Base-by-base conservation (phyloP, 768 basidiomycete species). In the Kwoniella sp. region DNA sequence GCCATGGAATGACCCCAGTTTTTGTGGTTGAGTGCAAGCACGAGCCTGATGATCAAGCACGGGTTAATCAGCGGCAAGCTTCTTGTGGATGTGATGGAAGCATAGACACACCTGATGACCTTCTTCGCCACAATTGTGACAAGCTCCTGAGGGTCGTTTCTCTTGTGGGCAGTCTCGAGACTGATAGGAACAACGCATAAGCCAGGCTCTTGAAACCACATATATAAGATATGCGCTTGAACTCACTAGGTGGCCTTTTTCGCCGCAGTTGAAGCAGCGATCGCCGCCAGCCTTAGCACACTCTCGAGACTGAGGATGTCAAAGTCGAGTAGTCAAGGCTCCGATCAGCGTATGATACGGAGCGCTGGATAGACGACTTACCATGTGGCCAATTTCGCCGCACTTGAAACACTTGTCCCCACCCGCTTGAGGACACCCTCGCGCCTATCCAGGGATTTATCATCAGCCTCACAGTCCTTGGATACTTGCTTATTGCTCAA, bases 171-270 rank as follows among this genome's bases (percentile, higher is more conserved):
- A 46, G 22, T 72, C 51, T 10, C 55, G 25, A 21, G 59, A 54
- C 59, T 60, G 46, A n/a, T n/a, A n/a, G n/a, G n/a, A n/a, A n/a
- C n/a, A n/a, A n/a, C n/a, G n/a, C n/a, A n/a, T n/a, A n/a, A n/a
- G n/a, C n/a, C n/a, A n/a, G n/a, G n/a, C n/a, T n/a, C n/a, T n/a
- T n/a, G n/a, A n/a, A n/a, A n/a, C n/a, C n/a, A n/a, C n/a, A n/a
- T n/a, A n/a, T n/a, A n/a, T n/a, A n/a, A n/a, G n/a, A n/a, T n/a
- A n/a, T n/a, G n/a, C n/a, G n/a, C n/a, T n/a, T n/a, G n/a, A n/a
- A 46, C 67, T 50, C 49, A 72, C 67, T 44, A 67, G 47, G 52
- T 68, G 62, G 25, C 73, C 66, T 33, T 60, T 13, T 60, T 65
- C 40, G 15, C 68, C 68, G 29, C 65, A 72, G 25, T 63, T 68